Conservation (phyloP, 2,329 filamentous ascomycete species). For the Aspergillus floridensis region DNA sequence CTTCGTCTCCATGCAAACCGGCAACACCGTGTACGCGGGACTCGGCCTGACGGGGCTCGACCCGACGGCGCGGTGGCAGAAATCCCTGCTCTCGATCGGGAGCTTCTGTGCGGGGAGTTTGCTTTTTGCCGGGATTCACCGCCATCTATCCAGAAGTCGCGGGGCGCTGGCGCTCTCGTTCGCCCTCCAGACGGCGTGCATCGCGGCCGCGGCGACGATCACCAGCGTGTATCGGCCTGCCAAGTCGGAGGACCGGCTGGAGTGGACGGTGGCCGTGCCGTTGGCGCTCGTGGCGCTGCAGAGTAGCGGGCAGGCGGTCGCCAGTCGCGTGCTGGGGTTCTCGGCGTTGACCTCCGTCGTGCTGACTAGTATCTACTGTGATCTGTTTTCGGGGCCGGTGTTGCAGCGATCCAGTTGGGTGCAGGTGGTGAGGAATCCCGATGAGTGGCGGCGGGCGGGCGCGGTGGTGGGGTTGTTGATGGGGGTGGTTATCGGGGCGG, state of each 20-base stretch:
- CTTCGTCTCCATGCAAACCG: constrained; percentile 82
- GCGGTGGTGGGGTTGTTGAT: constrained; percentile 53
- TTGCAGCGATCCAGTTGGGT: constrained; percentile 34
- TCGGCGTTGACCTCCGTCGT: constrained; percentile 74
- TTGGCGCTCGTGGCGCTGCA: constrained; percentile 72
- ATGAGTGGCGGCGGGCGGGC: constrained; percentile 53
- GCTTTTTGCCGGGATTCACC: constrained; percentile 68
- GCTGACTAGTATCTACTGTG: constrained; percentile 77
- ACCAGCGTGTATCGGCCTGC: constrained; percentile 48
- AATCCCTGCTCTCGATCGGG: constrained; percentile 67
- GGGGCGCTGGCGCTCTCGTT: constrained; percentile 54
- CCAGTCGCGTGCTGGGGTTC: constrained; percentile 66
- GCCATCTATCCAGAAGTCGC: constrained; percentile 39
- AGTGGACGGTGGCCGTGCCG: constrained; percentile 63
- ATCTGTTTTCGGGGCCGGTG: constrained; percentile 67
- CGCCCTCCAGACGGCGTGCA: constrained; percentile 51
- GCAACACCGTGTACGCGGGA: constrained; percentile 79
- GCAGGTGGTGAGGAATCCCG: constrained; percentile 41
- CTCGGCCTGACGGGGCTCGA: constrained; percentile 62
- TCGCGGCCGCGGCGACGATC: constrained; percentile 54
- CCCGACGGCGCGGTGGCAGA: constrained; percentile 62
- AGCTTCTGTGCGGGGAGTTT: constrained; percentile 72
- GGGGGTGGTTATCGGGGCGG: constrained; percentile 55
- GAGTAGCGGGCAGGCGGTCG: constrained; percentile 74
- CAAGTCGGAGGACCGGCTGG: constrained; percentile 41